Conservation (phyloP, 495 filamentous ascomycete genomes). For the Daldinia bambusicola region DNA sequence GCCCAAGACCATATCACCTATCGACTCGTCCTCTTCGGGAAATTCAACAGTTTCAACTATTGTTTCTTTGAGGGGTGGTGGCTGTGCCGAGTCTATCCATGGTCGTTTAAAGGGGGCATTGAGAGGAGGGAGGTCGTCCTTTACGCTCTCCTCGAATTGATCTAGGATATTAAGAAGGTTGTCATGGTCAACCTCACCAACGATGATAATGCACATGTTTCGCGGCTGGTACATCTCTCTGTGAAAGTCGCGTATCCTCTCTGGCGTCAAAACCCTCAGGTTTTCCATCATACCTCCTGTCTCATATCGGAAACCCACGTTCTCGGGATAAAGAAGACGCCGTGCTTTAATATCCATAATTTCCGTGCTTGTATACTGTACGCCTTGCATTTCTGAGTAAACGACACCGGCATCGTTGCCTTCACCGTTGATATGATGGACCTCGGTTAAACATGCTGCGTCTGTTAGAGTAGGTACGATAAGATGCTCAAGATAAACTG, state of each 20-base stretch:
- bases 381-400: slow-evolving; percentile 98
- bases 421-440: slow-evolving; percentile 91
- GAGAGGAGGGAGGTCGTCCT: slow-evolving; percentile 78
- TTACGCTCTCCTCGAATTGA: slow-evolving; percentile 86
- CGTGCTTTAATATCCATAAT: slow-evolving; percentile 85
- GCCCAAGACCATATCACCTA: slow-evolving; percentile 82
- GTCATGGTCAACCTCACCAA: slow-evolving; percentile 87
- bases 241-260: slow-evolving; percentile 92
- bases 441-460: slow-evolving; percentile 92
- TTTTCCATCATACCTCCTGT: slow-evolving; percentile 97
- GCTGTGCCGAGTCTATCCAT: slow-evolving; percentile 87
- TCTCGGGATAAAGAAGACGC: slow-evolving; percentile 85
- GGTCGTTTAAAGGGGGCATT: slow-evolving; percentile 82
- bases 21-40: slow-evolving; percentile 95
- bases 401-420: slow-evolving; percentile 97
- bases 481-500: slow-evolving; percentile 95
- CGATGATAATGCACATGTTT: slow-evolving; percentile 89
- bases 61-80: slow-evolving; percentile 74
- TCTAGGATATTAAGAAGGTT: slow-evolving; percentile 84
- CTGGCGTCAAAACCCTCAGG: slow-evolving; percentile 82
- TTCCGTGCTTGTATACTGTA: slow-evolving; percentile 82
- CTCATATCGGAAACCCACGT: slow-evolving; percentile 92
- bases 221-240: slow-evolving; percentile 98
- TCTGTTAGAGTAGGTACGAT: slow-evolving; percentile 92
- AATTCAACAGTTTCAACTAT: slow-evolving; percentile 84